Percentiles rank a stretch among this genome's conserved stretches.
Evolutionary conservation across 2,329 filamentous ascomycete genomes (phyloP).

Genomic region (Leptodontidium sp.): DNA sequence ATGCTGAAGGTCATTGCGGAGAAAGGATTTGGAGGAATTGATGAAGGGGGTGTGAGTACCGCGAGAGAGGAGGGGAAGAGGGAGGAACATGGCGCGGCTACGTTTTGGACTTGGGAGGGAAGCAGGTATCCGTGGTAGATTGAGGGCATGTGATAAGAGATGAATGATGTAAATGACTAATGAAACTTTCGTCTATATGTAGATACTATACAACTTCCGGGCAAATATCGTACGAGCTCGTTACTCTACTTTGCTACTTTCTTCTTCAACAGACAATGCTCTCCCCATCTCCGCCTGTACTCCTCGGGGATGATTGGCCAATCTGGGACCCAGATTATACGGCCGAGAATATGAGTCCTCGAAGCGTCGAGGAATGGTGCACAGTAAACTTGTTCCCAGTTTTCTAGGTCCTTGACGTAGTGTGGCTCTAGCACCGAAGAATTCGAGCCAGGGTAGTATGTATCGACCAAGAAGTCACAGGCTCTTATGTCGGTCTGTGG

Average conservation of each 20-base stretch:
- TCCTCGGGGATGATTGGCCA: constrained; percentile 71
- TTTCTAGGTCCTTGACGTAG: constrained; percentile 75
- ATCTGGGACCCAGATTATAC: constrained; percentile 85
- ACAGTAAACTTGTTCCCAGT: constrained; percentile 82
- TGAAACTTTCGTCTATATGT: not conserved
- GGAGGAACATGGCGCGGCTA: constrained; percentile 33
- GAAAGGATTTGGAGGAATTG: constrained; percentile 34
- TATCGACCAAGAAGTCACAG: constrained; percentile 89
- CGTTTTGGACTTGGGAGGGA: constrained; percentile 41
- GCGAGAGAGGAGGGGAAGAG: constrained; percentile 15
- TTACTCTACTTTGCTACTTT: constrained; percentile 45
- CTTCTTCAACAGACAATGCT: constrained; percentile 82
- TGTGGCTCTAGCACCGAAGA: constrained; percentile 78
- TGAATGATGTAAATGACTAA: constrained; percentile 3
- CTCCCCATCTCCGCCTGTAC: constrained; percentile 81
- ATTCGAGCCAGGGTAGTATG: constrained; percentile 70
- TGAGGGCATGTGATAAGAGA: not conserved
- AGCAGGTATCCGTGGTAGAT: constrained; percentile 35
- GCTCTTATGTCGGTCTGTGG: constrained; percentile 69
- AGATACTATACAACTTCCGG: not conserved
- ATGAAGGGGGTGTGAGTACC: constrained; percentile 26
- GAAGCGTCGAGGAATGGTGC: constrained; percentile 81
- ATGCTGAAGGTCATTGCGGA: constrained; percentile 35
- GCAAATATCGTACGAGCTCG: constrained; percentile 23
- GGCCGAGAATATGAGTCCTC: constrained; percentile 75